Percentiles rank a stretch among this genome's conserved stretches.
Conservation (phyloP, 2,329 filamentous ascomycete species). For the Fusarium sp. region DNA sequence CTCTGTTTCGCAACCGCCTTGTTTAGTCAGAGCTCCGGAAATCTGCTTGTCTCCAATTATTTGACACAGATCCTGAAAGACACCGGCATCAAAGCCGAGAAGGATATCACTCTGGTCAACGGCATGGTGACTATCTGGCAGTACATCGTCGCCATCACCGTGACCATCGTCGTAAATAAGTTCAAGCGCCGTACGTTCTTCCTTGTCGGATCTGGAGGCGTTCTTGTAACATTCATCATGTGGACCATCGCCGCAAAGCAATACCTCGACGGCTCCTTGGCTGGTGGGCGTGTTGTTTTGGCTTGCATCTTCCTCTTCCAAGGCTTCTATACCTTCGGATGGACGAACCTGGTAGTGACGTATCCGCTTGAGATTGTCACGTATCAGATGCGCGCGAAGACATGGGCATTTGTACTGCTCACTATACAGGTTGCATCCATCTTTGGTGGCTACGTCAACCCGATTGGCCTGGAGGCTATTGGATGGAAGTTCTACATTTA, state of each 20-base stretch:
- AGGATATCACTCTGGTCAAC: slow-evolving; percentile 59
- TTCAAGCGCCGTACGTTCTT: slow-evolving; percentile 58
- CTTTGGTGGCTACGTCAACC: slow-evolving; percentile 58
- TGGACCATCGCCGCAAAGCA: slow-evolving; percentile 58
- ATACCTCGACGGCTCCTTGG: slow-evolving; percentile 53
- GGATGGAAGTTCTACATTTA: slow-evolving; percentile 60
- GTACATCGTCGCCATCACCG: slow-evolving; percentile 57
- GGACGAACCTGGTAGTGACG: slow-evolving; percentile 59
- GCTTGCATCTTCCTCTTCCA: slow-evolving; percentile 60
- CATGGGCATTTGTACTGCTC: slow-evolving; percentile 57
- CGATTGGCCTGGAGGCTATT: slow-evolving; percentile 55
- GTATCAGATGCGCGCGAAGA: slow-evolving; percentile 59
- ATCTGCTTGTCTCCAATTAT: slow-evolving; percentile 55
- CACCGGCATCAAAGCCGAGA: slow-evolving; percentile 54
- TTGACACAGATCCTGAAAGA: slow-evolving; percentile 57
- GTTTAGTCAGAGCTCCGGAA: slow-evolving; percentile 59
- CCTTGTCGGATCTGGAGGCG: slow-evolving; percentile 55
- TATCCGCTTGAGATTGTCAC: slow-evolving; percentile 60
- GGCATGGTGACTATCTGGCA: slow-evolving; percentile 59
- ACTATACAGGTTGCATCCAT: slow-evolving; percentile 57
- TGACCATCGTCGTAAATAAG: slow-evolving; percentile 55
- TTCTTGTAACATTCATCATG: slow-evolving; percentile 56
- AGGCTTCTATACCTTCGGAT: slow-evolving; percentile 58
- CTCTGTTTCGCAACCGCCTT: slow-evolving; percentile 58
- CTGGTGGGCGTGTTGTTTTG: slow-evolving; percentile 54